Conservation (phyloP, 768 basidiomycete species). For the Serendipita indica region DNA sequence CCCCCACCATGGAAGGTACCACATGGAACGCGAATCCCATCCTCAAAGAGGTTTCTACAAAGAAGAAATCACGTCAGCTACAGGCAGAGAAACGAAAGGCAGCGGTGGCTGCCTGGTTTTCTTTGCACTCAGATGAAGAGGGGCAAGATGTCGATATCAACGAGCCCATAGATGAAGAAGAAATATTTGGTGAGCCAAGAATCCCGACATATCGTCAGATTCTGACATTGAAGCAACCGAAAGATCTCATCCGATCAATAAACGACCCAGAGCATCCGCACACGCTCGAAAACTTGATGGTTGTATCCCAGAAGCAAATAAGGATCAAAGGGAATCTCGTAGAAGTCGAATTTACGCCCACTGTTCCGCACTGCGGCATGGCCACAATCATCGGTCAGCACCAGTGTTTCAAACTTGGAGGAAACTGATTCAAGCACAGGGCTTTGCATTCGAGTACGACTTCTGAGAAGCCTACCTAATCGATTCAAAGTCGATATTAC, state of each 20-base stretch:
- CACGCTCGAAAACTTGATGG: slow-evolving; percentile 84
- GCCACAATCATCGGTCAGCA: slow-evolving; percentile 81
- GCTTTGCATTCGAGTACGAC: slow-evolving; percentile 85
- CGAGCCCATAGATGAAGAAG: slow-evolving; percentile 69
- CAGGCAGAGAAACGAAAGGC: slow-evolving; percentile 24
- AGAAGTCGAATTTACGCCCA: slow-evolving; percentile 88
- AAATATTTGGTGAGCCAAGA: slow-evolving; percentile 65
- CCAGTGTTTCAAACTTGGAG: slow-evolving; percentile 8
- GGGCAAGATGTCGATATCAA: slow-evolving; percentile 29
- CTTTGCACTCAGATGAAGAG: slow-evolving; percentile 21
- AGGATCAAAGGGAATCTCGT: slow-evolving; percentile 36
- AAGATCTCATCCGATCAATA: slow-evolving; percentile 84
- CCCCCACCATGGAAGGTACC: background rate
- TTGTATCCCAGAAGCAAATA: slow-evolving; percentile 85
- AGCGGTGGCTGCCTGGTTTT: slow-evolving; percentile 22
- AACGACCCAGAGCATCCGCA: slow-evolving; percentile 90
- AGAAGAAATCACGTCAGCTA: slow-evolving; percentile 24
- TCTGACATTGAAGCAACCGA: slow-evolving; percentile 5
- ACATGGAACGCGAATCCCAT: slow-evolving; percentile 70
- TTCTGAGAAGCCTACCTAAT: slow-evolving; percentile 76
- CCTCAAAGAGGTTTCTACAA: slow-evolving; percentile 40
- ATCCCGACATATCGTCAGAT: slow-evolving; percentile 12
- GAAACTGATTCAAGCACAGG: slow-evolving; percentile 32
- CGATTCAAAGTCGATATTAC: slow-evolving; percentile 91
- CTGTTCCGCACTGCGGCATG: slow-evolving; percentile 95